Percentiles rank a stretch among this genome's conserved stretches.
phyloP scores from a whole-genome alignment of 164 flowering plant species.

The Akebia trifoliata region DNA sequence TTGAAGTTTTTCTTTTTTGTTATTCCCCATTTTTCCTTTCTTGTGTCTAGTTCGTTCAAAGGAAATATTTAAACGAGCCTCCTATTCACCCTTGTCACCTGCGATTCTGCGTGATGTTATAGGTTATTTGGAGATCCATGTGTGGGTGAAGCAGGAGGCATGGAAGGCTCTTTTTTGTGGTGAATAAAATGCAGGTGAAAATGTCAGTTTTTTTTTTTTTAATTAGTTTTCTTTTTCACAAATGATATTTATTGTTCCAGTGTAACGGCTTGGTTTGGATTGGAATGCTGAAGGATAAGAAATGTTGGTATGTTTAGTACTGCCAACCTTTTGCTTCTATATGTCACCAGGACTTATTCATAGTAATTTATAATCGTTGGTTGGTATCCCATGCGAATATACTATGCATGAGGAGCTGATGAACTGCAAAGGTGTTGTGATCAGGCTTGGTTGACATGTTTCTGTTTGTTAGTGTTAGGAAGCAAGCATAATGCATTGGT shows the following conservation, averaged over 20 bases:
- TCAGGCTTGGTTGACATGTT: too few relatives aligned
- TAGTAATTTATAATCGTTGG: too few relatives aligned
- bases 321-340: not conserved
- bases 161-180: conserved; percentile 27
- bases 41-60: conserved; percentile 7
- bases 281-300: not conserved
- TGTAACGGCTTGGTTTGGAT: not conserved
- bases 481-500: too few relatives aligned
- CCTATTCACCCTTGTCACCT: conserved; percentile 30
- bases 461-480: too few relatives aligned
- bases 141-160: conserved; percentile 22
- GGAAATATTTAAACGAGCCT: conserved; percentile 23
- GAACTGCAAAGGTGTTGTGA: too few relatives aligned
- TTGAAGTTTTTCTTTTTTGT: conserved; percentile 4
- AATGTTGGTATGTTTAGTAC: conserved; percentile 1
- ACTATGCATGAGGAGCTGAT: too few relatives aligned
- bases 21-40: not conserved
- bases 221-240: not conserved
- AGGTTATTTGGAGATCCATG: conserved; percentile 15
- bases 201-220: conserved; percentile 7
- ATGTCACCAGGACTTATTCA: too few relatives aligned
- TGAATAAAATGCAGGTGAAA: conserved; percentile 51
- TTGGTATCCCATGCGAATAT: too few relatives aligned
- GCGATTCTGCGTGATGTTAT: conserved; percentile 27
- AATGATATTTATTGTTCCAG: conserved; percentile 2